These are phyloP conservation scores for Erigeron philadelphicus DNA, from an alignment of 140 eudicot genomes.

Conservation along the genomic window DNA sequence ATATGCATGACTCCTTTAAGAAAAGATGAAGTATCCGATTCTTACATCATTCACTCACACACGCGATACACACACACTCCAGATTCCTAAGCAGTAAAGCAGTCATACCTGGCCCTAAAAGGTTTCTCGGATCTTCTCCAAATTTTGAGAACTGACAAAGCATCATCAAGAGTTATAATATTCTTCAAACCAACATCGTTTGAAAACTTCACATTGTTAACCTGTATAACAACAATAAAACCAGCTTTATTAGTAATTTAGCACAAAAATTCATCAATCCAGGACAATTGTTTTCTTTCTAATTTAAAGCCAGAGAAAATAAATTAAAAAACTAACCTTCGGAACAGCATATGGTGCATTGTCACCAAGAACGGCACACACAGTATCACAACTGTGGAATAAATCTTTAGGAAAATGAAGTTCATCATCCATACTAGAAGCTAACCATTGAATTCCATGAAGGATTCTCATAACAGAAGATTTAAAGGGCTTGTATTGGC, in stretches of 20 bases:
- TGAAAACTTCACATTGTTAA: conserved; percentile 41
- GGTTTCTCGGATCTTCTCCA: conserved; percentile 46
- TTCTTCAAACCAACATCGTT: conserved; percentile 50
- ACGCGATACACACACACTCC: too few species aligned
- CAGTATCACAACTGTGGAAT: conserved; percentile 49
- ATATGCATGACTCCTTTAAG: too few species aligned
- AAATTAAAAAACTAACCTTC: too few species aligned
- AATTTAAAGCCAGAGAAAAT: too few species aligned
- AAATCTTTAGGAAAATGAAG: conserved; percentile 52
- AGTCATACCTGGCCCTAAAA: conserved; percentile 61
- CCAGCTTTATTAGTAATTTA: too few species aligned
- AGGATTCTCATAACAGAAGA: conserved; percentile 40
- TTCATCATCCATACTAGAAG: conserved; percentile 41
- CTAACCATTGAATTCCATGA: conserved; percentile 43
- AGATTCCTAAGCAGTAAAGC: too few species aligned
- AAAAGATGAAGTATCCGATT: too few species aligned
- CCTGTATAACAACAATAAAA: too few species aligned
- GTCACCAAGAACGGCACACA: conserved; percentile 46
- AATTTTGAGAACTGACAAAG: conserved; percentile 34
- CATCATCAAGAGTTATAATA: conserved; percentile 49
- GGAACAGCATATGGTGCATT: conserved; percentile 60
- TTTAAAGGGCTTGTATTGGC: conserved; percentile 30
- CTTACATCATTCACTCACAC: too few species aligned
- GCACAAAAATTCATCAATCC: too few species aligned
- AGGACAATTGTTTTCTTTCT: too few species aligned